Percentiles rank a stretch among this genome's conserved stretches.
Evolutionary conservation across 371 early-diverging fungal species (phyloP).

Genomic region (Mortierella sp.): DNA sequence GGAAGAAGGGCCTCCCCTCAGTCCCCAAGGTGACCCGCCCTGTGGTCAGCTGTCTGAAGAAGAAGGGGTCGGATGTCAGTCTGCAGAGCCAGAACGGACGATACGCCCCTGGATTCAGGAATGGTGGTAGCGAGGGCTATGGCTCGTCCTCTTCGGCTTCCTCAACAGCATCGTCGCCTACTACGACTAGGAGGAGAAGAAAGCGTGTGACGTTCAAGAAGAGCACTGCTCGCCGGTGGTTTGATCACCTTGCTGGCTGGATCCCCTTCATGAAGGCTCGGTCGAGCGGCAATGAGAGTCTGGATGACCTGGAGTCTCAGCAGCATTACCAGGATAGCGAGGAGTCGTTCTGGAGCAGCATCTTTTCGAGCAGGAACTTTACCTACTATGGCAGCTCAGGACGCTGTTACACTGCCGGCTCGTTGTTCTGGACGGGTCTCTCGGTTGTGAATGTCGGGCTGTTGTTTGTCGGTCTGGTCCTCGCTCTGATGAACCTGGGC

Average conservation of each 20-base stretch:
- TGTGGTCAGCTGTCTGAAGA: slow-evolving; percentile 52
- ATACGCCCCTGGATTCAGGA: neutral
- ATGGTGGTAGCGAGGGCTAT: slow-evolving; percentile 23
- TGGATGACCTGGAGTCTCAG: slow-evolving; percentile 26
- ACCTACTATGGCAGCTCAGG: neutral
- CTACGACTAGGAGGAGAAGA: neutral
- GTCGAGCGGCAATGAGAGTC: neutral
- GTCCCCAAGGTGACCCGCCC: slow-evolving; percentile 30
- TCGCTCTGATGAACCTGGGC: slow-evolving; percentile 51
- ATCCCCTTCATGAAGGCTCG: slow-evolving; percentile 10
- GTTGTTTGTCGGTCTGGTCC: slow-evolving; percentile 41
- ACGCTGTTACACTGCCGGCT: neutral
- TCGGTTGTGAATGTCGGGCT: slow-evolving; percentile 27
- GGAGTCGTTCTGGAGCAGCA: slow-evolving; percentile 6
- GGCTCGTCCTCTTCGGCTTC: slow-evolving; percentile 26
- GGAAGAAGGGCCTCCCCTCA: slow-evolving; percentile 3
- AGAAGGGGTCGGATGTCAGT: slow-evolving; percentile 28
- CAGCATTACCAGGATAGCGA: neutral
- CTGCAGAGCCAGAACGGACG: slow-evolving; percentile 23
- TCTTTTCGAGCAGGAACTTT: neutral
- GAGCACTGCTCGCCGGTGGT: slow-evolving; percentile 20
- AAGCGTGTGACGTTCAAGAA: slow-evolving; percentile 46
- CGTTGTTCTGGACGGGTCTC: slow-evolving; percentile 33
- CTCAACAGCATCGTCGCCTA: neutral
- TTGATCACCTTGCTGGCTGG: slow-evolving; percentile 11